These are phyloP conservation scores for Chalciporus sp. DNA, from an alignment of 1,284 basidiomycete genomes.

Conservation along the genomic window DNA sequence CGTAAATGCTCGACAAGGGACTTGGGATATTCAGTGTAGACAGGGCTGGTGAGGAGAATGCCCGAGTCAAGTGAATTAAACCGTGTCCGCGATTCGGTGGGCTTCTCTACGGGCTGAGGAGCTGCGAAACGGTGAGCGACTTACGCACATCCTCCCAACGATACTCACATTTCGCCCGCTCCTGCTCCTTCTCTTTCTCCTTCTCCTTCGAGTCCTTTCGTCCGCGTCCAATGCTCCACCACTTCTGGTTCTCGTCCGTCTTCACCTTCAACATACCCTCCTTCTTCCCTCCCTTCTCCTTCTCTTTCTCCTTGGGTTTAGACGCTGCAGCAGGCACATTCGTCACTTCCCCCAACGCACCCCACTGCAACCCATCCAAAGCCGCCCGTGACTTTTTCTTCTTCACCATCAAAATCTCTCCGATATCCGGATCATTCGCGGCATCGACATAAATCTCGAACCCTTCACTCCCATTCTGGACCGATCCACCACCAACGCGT, in stretches of 20 bases:
- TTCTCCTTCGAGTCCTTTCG: slow-evolving; percentile 68
- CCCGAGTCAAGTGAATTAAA: slow-evolving; percentile 70
- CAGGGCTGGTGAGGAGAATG: slow-evolving; percentile 42
- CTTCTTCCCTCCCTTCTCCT: slow-evolving; percentile 30
- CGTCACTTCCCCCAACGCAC: slow-evolving; percentile 57
- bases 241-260: slow-evolving; percentile 64
- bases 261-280: slow-evolving; percentile 38
- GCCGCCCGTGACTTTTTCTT: slow-evolving; percentile 73
- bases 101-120: slow-evolving; percentile 42
- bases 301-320: slow-evolving; percentile 38
- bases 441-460: slow-evolving; percentile 79
- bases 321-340: slow-evolving; percentile 45
- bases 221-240: slow-evolving; percentile 78
- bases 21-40: slow-evolving; percentile 9
- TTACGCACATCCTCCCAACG: too few species aligned
- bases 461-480: slow-evolving; percentile 48
- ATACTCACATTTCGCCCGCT: slow-evolving; percentile 47
- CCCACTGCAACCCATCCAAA: slow-evolving; percentile 67
- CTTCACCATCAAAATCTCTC: slow-evolving; percentile 73
- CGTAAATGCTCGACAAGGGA: slow-evolving; percentile 13
- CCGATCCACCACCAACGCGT: slow-evolving; percentile 50
- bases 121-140: slow-evolving; percentile 39
- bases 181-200: slow-evolving; percentile 39
- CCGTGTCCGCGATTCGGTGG: slow-evolving; percentile 43
- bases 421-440: slow-evolving; percentile 61